Percentiles rank a stretch among this genome's conserved stretches.
Evolutionary conservation across 2,329 filamentous ascomycete species (phyloP).

Genomic region (Ophiostoma angusticollis): DNA sequence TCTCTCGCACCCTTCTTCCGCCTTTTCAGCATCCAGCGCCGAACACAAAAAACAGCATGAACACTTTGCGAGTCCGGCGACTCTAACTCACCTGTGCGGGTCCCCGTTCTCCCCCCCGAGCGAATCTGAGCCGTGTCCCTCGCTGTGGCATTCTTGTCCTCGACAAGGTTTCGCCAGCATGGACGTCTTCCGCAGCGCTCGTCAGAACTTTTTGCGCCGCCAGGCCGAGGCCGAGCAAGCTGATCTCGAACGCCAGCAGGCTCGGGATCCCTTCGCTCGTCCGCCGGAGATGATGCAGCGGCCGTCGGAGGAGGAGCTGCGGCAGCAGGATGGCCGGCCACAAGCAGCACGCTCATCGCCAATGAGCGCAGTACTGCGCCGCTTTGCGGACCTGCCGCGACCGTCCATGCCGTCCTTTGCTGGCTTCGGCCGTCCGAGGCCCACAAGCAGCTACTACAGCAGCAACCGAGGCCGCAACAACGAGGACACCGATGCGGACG

Average conservation of each 20-base stretch:
- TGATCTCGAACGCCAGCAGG: conserved; percentile 17
- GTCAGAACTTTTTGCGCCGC: conserved; percentile 12
- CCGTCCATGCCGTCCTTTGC: conserved; percentile 19
- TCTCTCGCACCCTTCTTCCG: too few species aligned
- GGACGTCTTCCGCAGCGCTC: conserved; percentile 13
- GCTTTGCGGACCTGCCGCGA: conserved; percentile 17
- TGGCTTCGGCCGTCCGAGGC: conserved; percentile 12
- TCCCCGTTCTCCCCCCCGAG: too few species aligned
- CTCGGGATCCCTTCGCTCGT: neutral
- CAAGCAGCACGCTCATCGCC: conserved; percentile 5
- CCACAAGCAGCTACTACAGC: conserved; percentile 16
- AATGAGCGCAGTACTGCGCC: conserved; percentile 15
- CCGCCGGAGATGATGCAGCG: conserved; percentile 18
- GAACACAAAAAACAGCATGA: too few species aligned
- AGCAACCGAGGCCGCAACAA: conserved; percentile 8
- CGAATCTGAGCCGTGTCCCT: too few species aligned
- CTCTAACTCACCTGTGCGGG: too few species aligned
- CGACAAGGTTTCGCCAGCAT: neutral
- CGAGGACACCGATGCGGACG: conserved; percentile 11
- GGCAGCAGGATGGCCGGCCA: neutral
- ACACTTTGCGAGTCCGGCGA: too few species aligned
- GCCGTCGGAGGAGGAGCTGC: conserved; percentile 6
- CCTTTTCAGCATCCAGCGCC: too few species aligned
- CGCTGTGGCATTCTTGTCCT: neutral
- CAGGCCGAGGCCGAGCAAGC: conserved; percentile 10